Base-by-base conservation (phyloP, 768 basidiomycete species). In the Kwoniella sp. region DNA sequence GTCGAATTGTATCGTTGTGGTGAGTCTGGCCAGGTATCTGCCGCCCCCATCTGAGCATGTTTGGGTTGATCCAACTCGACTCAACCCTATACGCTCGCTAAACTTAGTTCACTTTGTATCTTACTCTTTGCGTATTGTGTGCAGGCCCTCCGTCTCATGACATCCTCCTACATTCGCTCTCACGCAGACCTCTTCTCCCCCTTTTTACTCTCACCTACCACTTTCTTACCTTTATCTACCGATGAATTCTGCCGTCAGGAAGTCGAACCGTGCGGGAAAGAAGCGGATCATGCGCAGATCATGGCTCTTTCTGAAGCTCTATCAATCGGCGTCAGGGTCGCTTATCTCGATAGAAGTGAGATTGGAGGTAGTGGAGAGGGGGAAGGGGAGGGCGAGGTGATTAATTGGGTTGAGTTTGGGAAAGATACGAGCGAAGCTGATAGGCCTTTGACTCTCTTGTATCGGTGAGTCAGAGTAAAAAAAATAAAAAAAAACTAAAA, bases 131-230 rank as follows among this genome's bases (percentile, higher is more conserved):
- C n/a, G n/a, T n/a, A n/a, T n/a, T n/a, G n/a, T n/a, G n/a, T n/a
- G n/a, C 0, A 86, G 91, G 74, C 88, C 77, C 83, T 97, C 68
- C 86, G 94, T 49, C 83, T 94, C 60, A 80, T 93, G 21, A 90
- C 94, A 68, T 90, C 91, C 0, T 88, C 91, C 1, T 86, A 91
- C 79, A 89, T 95, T 63, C 88, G 88, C 22, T 74, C 83, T 4
- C 83, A 89, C 68, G 81, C 85, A 8, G 83, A 85, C 2, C 81
- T 82, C 48, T 92, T 87, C 74, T 82, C 83, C 17, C 85, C 84
- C 21, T 94, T 93, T 82, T 83, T 95, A 7, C 85, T 88, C 67
- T 85, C 91, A 57, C 90, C 90, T 1, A 89, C 92, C 27, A 85
- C 86, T 0, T 85, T 84, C 26, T 84, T 85, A 25, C 82, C 81